Base-by-base conservation (phyloP, 2,329 filamentous ascomycete species). In the Pseudocercospora crystallina region DNA sequence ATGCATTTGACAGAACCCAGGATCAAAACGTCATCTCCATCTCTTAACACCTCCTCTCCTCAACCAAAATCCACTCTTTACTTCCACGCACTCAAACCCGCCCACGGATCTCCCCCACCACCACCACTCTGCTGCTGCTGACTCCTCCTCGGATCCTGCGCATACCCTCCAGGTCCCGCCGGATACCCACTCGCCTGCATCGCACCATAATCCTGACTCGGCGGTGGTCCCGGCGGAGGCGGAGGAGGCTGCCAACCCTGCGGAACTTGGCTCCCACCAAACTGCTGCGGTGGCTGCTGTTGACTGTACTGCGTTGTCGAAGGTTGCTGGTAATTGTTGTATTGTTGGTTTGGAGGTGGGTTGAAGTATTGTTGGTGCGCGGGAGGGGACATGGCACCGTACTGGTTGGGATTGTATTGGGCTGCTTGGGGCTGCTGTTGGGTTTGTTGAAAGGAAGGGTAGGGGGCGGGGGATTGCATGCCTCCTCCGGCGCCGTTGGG, bases 31-130 rank as follows among this genome's bases (percentile, higher is more conserved):
- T 26, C 20, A 26, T 26, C 20, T 4, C 20, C 20, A 26, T 26
- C 7, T 26, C 20, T 7, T 26, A 4, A 4, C 20, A 26, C 7
- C 20, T 26, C 20, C 20, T 26, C 7, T 26, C 20, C 7, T n/a
- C 4, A 4, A n/a, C 36, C 36, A 47, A 20, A 47, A 38, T 20
- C 35, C 11, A 26, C 48, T 31, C 39, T 34, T 66, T 58, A 87
- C 67, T 85, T 86, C 85, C 85, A 88, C 39, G 79, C 80, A 71
- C 80, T 85, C 59, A 89, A 68, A 4, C 85, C 85, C 12, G 84
- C 84, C 84, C 84, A 89, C 7, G 85, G 85, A 74, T 89, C 84
- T 54, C 60, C 54, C 56, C 61, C 53, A 49, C 56, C 55, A n/a
- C 65, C 69, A 65, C 58, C 70, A 66, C 34, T 15, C 57, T 72